A percentile compares a stretch with the other conserved stretches of the same genome.
phyloP scores from a whole-genome alignment of 1,284 basidiomycete genomes.

The Tremellales sp. region DNA sequence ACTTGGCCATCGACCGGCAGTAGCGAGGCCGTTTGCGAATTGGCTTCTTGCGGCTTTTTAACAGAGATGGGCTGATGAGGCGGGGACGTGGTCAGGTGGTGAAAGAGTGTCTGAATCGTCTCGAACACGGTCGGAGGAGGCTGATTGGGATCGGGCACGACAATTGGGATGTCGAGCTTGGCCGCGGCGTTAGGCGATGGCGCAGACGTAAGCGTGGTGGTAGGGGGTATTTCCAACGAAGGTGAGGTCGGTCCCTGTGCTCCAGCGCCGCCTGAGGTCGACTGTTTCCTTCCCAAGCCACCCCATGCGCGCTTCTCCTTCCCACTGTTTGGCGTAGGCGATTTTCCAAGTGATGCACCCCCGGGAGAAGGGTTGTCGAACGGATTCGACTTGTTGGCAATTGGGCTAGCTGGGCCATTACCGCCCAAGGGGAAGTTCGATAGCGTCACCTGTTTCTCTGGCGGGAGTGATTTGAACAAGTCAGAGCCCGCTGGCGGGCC shows the following conservation, averaged over 20 bases:
- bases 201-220: conserved; percentile 21
- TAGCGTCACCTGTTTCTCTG: background rate
- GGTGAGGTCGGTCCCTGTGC: background rate
- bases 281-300: conserved; percentile 6
- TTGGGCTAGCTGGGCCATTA: conserved; percentile 13
- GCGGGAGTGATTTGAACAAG: background rate
- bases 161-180: conserved; percentile 21
- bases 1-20: conserved; percentile 17
- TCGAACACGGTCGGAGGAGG: conserved; percentile 75
- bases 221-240: background rate
- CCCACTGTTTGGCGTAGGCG: conserved; percentile 5
- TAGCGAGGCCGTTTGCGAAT: conserved; percentile 33
- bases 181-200: conserved; percentile 12
- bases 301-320: conserved; percentile 25
- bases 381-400: conserved; percentile 21
- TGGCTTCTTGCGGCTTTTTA: conserved; percentile 24
- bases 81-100: conserved; percentile 57
- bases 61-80: conserved; percentile 44
- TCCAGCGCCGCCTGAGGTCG: conserved; percentile 14
- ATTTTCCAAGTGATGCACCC: conserved; percentile 7
- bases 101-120: conserved; percentile 83
- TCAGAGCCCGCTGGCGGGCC: conserved; percentile 23
- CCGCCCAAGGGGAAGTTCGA: background rate
- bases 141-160: conserved; percentile 54
- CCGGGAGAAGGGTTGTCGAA: conserved; percentile 22